Evolutionary conservation across 202 grass and related monocot species (phyloP).

Genomic region (Carex arenaria): DNA sequence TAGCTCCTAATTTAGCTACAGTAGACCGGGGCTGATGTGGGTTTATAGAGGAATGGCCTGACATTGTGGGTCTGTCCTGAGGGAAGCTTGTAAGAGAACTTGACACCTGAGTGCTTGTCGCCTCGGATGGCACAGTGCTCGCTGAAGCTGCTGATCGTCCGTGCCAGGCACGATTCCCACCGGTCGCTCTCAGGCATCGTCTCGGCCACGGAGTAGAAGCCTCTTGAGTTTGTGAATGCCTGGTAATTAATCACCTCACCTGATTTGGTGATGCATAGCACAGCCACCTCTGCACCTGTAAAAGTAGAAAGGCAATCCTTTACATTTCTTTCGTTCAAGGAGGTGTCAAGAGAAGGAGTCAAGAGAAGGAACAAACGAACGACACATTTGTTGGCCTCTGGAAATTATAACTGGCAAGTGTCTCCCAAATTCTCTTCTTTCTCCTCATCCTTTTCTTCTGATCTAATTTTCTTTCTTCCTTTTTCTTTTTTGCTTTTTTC

Average conservation of each 20-base stretch:
- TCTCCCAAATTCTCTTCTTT: neutral
- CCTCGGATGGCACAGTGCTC: conserved; percentile 64
- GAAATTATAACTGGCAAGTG: neutral
- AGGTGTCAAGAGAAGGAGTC: neutral
- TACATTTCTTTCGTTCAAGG: neutral
- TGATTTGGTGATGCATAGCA: conserved; percentile 92
- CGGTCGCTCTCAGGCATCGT: conserved; percentile 80
- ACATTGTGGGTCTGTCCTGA: conserved; percentile 63
- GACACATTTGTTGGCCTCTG: neutral
- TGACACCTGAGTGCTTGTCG: conserved; percentile 72
- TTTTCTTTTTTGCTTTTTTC: neutral
- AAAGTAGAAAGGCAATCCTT: neutral
- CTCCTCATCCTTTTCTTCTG: neutral
- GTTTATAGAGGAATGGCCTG: conserved; percentile 86
- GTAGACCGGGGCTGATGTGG: conserved; percentile 42
- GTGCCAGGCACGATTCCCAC: conserved; percentile 88
- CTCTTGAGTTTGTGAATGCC: conserved; percentile 84
- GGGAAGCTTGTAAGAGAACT: conserved; percentile 67
- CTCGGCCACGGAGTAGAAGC: conserved; percentile 70
- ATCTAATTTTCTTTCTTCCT: neutral
- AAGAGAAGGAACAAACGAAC: neutral
- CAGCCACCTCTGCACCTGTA: conserved; percentile 82
- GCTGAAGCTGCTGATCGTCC: conserved; percentile 83
- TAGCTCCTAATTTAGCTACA: neutral
- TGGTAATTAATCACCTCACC: conserved; percentile 96